Evolutionary conservation across 192 early-diverging fungal genomes (phyloP), one percentile per base, ranked within the genome.

Genomic region (Coemansia sp.): DNA sequence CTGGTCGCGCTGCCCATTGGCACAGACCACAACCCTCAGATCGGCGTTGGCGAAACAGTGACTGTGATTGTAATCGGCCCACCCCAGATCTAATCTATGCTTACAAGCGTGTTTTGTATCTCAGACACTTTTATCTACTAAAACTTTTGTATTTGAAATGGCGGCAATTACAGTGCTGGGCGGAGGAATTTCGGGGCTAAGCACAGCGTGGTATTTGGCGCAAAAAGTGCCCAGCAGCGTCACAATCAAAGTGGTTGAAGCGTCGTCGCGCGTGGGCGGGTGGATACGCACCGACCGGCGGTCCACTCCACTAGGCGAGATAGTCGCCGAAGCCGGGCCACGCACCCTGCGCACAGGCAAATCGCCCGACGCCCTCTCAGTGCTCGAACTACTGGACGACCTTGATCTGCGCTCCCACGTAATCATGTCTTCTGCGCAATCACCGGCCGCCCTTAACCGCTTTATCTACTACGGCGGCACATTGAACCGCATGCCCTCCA

Each of bases 141-240:
- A 2, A 37, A 3, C 17, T 51, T 17, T 38, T 35, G 6, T 35
- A 35, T 35, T 35, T 35, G 31, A 35, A 45, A 45, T 45, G 41
- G 3, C 41, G 27, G 25, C 51, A 48, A 80, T 93, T 66, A 85
- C 86, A 6, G 87, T 98, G n/a, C 76, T 98, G 5, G 96, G 96
- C 35, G 94, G 92, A 31, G 96, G 96, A 27, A 90, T 98, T 67
- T 89, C 89, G 19, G 94, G 94, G 12, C 87, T 98, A 16, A 87
- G 89, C 41, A 81, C 92, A 3, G 93, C 93, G 3, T 94, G 87
- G 85, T 91, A 90, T 75, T 75, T 93, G 16, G 72, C 90, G 6
- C 79, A 79, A 27, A 63, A 65, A 27, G 64, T 84, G 27, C 73
- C 74, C 31, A 48, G 68, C n/a, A 61, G 61, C 4, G 79, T 82